Base-by-base conservation (phyloP, 2,329 filamentous ascomycete species). In the Pseudogymnoascus sp. region DNA sequence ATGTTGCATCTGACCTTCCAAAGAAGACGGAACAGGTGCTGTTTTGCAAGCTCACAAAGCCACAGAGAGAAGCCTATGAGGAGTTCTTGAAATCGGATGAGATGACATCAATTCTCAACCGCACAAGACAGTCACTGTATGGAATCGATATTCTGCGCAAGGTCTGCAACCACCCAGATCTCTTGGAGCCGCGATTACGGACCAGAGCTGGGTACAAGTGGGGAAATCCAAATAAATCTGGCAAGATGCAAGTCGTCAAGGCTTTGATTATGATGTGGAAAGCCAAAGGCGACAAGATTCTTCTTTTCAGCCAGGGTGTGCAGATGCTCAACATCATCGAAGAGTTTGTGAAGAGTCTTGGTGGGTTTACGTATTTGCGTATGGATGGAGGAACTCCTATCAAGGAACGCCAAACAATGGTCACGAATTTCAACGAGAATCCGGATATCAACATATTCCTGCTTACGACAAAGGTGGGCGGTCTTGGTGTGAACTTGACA, bases 241-340 rank as follows among this genome's bases (percentile, higher is more conserved):
- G 92, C 2, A 99, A 99, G 76, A 92, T 99, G 88, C 90, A 96
- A 71, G 91, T 99, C 2, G 89, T 96, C 28, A 92, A 95, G 70
- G 89, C 89, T 4, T 78, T 99, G 3, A 78, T 99, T 5, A 87
- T 90, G 64, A 84, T 95, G 70, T 99, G 93, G 92, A 95, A 89
- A 72, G 85, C 87, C 4, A 69, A 70, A 62, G 92, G 92, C 0
- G 92, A 97, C 75, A 99, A 97, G 75, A 94, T 91, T 0, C 76
- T 99, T 11, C 80, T 99, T 0, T 99, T 99, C 70, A 91, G 90
- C 6, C 94, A 99, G 73, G 91, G 94, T 67, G 87, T 91, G 12
- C 92, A 95, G 71, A 97, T 97, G 91, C 83, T 99, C 11, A 89
- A 97, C 69, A 96, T 99, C 39, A 82, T 99, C 5, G 90, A 99